phyloP scores from a whole-genome alignment of 2,329 filamentous ascomycete species.

The Alternaria brassicicola region DNA sequence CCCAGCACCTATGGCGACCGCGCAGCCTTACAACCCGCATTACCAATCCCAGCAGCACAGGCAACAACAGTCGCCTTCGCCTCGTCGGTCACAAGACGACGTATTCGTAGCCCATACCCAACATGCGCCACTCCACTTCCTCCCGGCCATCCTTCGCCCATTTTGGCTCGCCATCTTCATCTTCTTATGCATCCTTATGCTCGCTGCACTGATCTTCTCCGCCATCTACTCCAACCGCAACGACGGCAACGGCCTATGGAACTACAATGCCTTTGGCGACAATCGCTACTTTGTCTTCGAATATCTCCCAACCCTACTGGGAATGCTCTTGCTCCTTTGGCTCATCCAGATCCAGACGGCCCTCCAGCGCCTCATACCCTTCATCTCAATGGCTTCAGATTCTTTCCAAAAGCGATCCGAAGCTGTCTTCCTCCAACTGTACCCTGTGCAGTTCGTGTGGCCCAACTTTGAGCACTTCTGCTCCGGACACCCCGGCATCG shows the following conservation, averaged over 20 bases:
- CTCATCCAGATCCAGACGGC: conserved; percentile 75
- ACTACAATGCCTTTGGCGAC: conserved; percentile 72
- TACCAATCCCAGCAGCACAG: conserved; percentile 2
- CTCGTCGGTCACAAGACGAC: conserved; percentile 38
- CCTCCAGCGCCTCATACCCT: conserved; percentile 78
- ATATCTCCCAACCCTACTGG: conserved; percentile 80
- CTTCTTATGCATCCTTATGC: conserved; percentile 70
- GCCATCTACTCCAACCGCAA: conserved; percentile 54
- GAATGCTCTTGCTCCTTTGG: conserved; percentile 74
- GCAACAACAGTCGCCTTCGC: conserved; percentile 15
- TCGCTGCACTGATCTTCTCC: conserved; percentile 72
- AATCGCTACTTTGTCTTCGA: conserved; percentile 83
- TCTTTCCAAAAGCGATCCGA: conserved; percentile 64
- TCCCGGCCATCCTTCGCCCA: conserved; percentile 73
- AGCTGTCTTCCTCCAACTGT: conserved; percentile 67
- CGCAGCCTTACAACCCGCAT: conserved; percentile 6
- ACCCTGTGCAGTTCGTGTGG: conserved; percentile 69
- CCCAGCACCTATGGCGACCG: conserved; percentile 10
- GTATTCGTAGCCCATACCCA: conserved; percentile 57
- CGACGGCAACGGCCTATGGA: conserved; percentile 67
- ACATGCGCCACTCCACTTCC: conserved; percentile 64
- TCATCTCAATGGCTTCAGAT: conserved; percentile 74
- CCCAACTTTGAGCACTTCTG: conserved; percentile 72
- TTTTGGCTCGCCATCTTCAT: conserved; percentile 67
- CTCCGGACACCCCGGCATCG: conserved; percentile 70